These are phyloP conservation scores for Hygrophila difformis DNA, from an alignment of 257 asterid genomes.

Conservation along the genomic window DNA sequence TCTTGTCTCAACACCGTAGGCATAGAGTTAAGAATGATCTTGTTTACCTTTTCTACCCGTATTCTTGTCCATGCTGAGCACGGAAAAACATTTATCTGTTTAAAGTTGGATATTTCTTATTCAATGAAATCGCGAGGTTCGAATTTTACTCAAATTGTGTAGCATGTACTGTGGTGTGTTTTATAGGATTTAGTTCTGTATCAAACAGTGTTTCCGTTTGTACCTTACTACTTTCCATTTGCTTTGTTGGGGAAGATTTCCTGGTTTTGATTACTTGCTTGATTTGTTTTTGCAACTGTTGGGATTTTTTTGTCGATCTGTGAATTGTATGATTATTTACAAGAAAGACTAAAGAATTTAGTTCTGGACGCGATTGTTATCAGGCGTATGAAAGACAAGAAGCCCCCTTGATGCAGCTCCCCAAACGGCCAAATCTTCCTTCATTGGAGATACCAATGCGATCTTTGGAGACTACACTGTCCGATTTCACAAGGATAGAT, in stretches of 20 bases:
- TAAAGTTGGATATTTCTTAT: background rate
- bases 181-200: background rate
- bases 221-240: too few species aligned
- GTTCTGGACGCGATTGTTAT: conserved; percentile 13
- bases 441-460: conserved; percentile 72
- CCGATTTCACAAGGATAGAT: conserved; percentile 50
- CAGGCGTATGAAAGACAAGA: conserved; percentile 62
- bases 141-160: background rate
- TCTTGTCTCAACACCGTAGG: too few species aligned
- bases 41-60: too few species aligned
- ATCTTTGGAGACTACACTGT: conserved; percentile 47
- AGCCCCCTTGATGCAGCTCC: conserved; percentile 47
- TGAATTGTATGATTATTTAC: conserved; percentile 8
- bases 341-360: background rate
- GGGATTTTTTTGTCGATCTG: background rate
- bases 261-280: background rate
- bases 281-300: background rate
- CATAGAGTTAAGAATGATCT: too few species aligned
- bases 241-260: background rate
- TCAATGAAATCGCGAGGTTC: background rate
- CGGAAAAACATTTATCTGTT: background rate
- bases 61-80: too few species aligned
- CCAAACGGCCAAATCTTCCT: conserved; percentile 63
- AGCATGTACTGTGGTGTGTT: background rate
- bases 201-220: too few species aligned